These are phyloP conservation scores for Hsuehochloa calcarea DNA, from an alignment of 176 grass and related monocot genomes.

Conservation along the genomic window DNA sequence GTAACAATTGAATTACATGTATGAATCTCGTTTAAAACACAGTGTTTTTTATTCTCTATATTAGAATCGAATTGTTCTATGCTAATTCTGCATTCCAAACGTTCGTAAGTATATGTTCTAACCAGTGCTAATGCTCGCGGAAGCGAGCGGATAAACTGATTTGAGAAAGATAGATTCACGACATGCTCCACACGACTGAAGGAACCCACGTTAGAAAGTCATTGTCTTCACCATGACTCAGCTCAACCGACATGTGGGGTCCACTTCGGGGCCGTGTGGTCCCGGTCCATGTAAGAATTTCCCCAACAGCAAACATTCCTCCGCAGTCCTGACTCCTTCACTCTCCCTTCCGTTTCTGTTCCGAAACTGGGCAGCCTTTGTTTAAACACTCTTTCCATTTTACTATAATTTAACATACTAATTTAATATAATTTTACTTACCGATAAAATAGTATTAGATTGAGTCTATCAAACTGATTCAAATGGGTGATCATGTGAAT, in stretches of 20 bases:
- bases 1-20: background rate
- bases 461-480: no score
- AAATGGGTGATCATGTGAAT: no score
- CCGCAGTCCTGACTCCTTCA: no score
- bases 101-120: background rate
- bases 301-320: slow-evolving; percentile 47
- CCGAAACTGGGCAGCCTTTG: slow-evolving; percentile 44
- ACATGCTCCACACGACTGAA: background rate
- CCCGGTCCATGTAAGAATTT: slow-evolving; percentile 6
- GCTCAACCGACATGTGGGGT: background rate
- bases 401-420: no score
- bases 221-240: background rate
- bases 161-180: background rate
- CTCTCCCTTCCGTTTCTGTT: slow-evolving; percentile 2
- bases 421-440: no score
- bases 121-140: background rate
- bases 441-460: no score
- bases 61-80: background rate
- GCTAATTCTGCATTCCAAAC: no score
- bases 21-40: background rate
- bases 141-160: background rate
- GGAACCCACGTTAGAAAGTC: background rate
- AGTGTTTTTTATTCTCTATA: background rate
- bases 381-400: background rate
- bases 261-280: background rate